These are phyloP conservation scores for Asterella californica DNA, from an alignment of 225 moss, liverwort and hornwort genomes.

Conservation along the genomic window DNA sequence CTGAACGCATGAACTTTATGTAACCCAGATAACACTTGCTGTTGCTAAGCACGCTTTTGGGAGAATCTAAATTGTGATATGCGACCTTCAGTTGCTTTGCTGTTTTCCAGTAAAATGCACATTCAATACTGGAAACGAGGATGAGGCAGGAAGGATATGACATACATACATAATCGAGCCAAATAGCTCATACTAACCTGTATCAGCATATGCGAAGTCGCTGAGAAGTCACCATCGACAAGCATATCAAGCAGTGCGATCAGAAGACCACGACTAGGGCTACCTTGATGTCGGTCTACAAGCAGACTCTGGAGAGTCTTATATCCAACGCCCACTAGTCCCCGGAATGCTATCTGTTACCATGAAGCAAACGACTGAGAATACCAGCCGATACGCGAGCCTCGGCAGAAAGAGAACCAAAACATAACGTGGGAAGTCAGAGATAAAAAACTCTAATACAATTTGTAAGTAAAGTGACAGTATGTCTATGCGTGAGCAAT, in stretches of 20 bases:
- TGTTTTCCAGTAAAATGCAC: not conserved
- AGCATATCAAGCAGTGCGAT: slow-evolving; percentile 65
- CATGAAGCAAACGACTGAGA: not conserved
- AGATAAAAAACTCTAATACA: not conserved
- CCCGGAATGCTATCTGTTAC: slow-evolving; percentile 61
- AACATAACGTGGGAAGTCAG: not conserved
- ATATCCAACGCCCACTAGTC: slow-evolving; percentile 63
- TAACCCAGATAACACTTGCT: not conserved
- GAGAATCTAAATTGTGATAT: not conserved
- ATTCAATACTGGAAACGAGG: not conserved
- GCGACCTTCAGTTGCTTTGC: not conserved
- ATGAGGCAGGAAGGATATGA: not conserved
- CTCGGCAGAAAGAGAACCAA: not conserved
- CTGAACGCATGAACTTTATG: not conserved
- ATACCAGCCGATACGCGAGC: not conserved
- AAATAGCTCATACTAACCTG: slow-evolving; percentile 37
- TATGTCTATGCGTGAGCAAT: not conserved
- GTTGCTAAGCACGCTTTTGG: too few species aligned
- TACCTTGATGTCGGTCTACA: slow-evolving; percentile 60
- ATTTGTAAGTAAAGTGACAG: not conserved
- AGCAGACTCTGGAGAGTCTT: slow-evolving; percentile 68
- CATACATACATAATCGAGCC: not conserved
- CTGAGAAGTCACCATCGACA: slow-evolving; percentile 62
- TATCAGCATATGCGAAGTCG: slow-evolving; percentile 61
- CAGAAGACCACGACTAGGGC: slow-evolving; percentile 58